Percentiles rank a stretch among this genome's conserved stretches.
These are phyloP conservation scores for Cephaloascus fragrans DNA, from an alignment of 805 yeast species.

Conservation along the genomic window DNA sequence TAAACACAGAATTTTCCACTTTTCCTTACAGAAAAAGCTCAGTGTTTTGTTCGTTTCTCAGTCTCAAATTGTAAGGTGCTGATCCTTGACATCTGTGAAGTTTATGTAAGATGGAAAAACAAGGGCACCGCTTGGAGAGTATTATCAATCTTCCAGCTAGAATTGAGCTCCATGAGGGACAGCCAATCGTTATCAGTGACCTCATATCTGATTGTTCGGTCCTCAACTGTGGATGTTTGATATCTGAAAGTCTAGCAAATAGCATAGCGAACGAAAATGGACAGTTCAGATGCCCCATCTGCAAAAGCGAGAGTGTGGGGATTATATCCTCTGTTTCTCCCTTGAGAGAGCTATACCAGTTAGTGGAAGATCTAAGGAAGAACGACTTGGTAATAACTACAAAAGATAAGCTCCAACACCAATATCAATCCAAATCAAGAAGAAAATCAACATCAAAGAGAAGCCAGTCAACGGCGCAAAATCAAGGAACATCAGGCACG, in stretches of 20 bases:
- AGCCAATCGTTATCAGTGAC: conserved; percentile 6
- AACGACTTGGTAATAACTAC: not conserved
- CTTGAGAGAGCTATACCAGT: not conserved
- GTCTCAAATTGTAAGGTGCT: no score
- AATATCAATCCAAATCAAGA: not conserved
- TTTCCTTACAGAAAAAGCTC: no score
- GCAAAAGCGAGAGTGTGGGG: conserved; percentile 8
- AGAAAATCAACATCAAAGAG: not conserved
- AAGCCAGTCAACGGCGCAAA: not conserved
- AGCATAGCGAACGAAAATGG: conserved; percentile 6
- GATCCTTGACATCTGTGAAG: no score
- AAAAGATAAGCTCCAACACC: not conserved
- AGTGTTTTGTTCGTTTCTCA: no score
- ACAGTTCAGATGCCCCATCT: conserved; percentile 25
- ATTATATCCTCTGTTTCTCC: not conserved
- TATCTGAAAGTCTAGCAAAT: conserved; percentile 19
- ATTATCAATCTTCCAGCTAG: conserved; percentile 1
- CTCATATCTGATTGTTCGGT: conserved; percentile 17
- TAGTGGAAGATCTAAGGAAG: not conserved
- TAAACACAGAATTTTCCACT: no score
- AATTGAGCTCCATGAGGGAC: conserved; percentile 1
- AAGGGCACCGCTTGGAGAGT: not conserved
- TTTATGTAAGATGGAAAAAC: not conserved
- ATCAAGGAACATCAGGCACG: not conserved
- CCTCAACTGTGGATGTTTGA: conserved; percentile 29